Evolutionary conservation across 495 filamentous ascomycete genomes (phyloP).

Genomic region (Baudoinia panamericana): DNA sequence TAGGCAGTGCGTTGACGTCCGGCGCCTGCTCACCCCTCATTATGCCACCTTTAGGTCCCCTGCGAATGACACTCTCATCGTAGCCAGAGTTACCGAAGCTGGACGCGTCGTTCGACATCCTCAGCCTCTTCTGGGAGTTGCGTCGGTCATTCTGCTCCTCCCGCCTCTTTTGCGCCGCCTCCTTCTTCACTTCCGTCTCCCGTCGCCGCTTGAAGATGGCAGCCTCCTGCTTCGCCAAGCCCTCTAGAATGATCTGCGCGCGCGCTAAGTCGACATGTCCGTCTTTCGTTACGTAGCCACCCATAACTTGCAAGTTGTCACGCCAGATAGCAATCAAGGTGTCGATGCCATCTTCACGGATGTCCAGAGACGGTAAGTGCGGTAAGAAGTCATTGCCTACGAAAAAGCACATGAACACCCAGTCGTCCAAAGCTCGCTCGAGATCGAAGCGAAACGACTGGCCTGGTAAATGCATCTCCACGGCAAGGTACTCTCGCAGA

Average conservation of each 20-base stretch:
- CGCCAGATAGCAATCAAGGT: constrained; percentile 91
- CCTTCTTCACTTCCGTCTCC: constrained; percentile 67
- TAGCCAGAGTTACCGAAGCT: constrained; percentile 1
- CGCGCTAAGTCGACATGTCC: constrained; percentile 76
- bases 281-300: constrained; percentile 89
- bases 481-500: constrained; percentile 83
- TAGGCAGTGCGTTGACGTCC: constrained; percentile 21
- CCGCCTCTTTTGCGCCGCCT: constrained; percentile 62
- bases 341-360: constrained; percentile 93
- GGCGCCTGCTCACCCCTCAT: constrained; percentile 13
- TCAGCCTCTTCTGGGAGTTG: constrained; percentile 36
- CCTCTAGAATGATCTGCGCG: constrained; percentile 77
- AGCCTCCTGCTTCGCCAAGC: constrained; percentile 87
- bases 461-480: constrained; percentile 69
- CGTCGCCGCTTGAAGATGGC: constrained; percentile 79
- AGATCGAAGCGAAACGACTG: constrained; percentile 76
- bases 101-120: constrained; percentile 1
- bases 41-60: constrained; percentile 17
- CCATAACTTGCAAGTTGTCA: constrained; percentile 82
- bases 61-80: constrained; percentile 17
- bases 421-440: constrained; percentile 94
- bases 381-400: constrained; percentile 98
- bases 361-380: constrained; percentile 90
- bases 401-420: constrained; percentile 99
- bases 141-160: constrained; percentile 53